Evolutionary conservation across 75 land plant genomes (phyloP).

Genomic region (Ceratopteris richardii): DNA sequence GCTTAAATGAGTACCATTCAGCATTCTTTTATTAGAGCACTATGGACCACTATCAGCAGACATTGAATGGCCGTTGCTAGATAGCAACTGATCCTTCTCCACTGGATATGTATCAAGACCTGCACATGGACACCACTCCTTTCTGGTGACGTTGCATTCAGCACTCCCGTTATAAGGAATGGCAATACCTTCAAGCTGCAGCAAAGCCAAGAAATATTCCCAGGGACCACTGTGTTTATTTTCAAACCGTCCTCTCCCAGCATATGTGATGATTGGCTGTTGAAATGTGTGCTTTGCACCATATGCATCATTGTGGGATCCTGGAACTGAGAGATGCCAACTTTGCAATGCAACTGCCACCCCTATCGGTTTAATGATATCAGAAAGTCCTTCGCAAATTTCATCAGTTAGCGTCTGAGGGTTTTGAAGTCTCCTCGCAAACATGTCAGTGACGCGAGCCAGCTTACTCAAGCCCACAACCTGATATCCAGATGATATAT

Average conservation of each 20-base stretch:
- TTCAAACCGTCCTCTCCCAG: slow-evolving; percentile 69
- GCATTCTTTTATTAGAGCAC: slow-evolving; percentile 15
- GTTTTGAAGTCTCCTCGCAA: slow-evolving; percentile 69
- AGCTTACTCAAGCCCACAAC: slow-evolving; percentile 95
- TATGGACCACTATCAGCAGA: too few species aligned
- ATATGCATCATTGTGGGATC: slow-evolving; percentile 12
- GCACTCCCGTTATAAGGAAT: too few species aligned
- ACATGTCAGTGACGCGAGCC: slow-evolving; percentile 71
- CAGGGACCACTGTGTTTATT: slow-evolving; percentile 38
- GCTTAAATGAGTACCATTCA: too few species aligned
- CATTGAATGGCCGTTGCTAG: neutral
- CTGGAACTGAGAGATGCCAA: slow-evolving; percentile 63
- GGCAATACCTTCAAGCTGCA: slow-evolving; percentile 44
- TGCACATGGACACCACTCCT: slow-evolving; percentile 40
- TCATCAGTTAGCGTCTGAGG: slow-evolving; percentile 71
- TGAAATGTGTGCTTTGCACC: slow-evolving; percentile 10
- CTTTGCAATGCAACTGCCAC: slow-evolving; percentile 71
- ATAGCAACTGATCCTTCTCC: slow-evolving; percentile 15
- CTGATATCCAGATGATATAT: slow-evolving; percentile 64
- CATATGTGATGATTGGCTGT: slow-evolving; percentile 33
- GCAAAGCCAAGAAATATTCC: slow-evolving; percentile 57
- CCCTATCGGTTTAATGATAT: slow-evolving; percentile 69
- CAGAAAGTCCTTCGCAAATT: slow-evolving; percentile 47
- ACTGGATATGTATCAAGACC: neutral
- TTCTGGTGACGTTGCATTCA: neutral